Percentiles rank a stretch among this genome's conserved stretches.
phyloP scores from a whole-genome alignment of 352 stramenopile species.

The Phytophthora fragariaefolia region DNA sequence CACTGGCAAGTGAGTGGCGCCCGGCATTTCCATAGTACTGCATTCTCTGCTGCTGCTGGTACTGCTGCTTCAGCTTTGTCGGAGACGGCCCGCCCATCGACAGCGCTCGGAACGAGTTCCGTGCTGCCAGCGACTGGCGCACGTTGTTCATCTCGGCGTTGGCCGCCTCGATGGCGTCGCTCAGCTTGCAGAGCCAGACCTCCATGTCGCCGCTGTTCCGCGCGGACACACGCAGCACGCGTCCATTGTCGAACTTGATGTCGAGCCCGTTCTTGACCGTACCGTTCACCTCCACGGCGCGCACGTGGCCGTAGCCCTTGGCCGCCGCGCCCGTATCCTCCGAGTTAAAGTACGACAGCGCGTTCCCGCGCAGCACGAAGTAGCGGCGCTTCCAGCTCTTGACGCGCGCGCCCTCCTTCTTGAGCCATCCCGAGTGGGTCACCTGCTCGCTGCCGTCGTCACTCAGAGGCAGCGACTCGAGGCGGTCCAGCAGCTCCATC shows the following conservation, averaged over 20 bases:
- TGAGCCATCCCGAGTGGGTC: slow-evolving; percentile 80
- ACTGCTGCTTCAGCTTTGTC: slow-evolving; percentile 41
- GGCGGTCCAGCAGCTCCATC: slow-evolving; percentile 55
- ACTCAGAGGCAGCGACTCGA: slow-evolving; percentile 64
- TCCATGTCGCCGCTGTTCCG: slow-evolving; percentile 72
- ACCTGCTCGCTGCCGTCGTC: slow-evolving; percentile 50
- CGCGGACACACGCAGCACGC: slow-evolving; percentile 73
- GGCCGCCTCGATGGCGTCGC: slow-evolving; percentile 70
- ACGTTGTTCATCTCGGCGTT: slow-evolving; percentile 66
- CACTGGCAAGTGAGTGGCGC: slow-evolving; percentile 55
- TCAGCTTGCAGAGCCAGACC: slow-evolving; percentile 76
- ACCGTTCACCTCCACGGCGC: slow-evolving; percentile 74
- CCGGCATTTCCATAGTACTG: slow-evolving; percentile 26
- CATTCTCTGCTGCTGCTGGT: slow-evolving; percentile 29
- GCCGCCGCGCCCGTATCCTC: slow-evolving; percentile 70
- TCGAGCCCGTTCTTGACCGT: slow-evolving; percentile 69
- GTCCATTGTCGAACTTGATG: slow-evolving; percentile 79
- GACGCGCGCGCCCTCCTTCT: slow-evolving; percentile 78
- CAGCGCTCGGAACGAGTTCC: slow-evolving; percentile 53
- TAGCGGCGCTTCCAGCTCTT: slow-evolving; percentile 87
- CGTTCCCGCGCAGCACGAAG: slow-evolving; percentile 80
- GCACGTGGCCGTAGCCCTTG: slow-evolving; percentile 85
- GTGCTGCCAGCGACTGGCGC: slow-evolving; percentile 54
- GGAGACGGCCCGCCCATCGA: slow-evolving; percentile 35
- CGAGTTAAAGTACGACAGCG: slow-evolving; percentile 86